Evolutionary conservation across 1,139 yeast species (phyloP), one percentile per base, ranked within the genome.

Genomic region (Lodderomyces oxycetoniae): DNA sequence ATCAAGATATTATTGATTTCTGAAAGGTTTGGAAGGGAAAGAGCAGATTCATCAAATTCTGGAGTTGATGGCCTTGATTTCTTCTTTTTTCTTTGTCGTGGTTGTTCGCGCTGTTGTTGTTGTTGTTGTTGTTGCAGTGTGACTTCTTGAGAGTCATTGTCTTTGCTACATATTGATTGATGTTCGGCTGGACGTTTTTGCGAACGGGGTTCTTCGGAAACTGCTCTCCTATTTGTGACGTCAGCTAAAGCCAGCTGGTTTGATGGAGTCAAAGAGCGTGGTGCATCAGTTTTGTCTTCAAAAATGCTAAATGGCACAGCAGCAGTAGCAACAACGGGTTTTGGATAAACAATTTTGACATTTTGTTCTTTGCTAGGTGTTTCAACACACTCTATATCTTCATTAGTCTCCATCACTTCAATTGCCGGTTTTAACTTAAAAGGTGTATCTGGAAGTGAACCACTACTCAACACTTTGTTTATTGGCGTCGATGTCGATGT

Each of bases 1-100:
- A 80, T 74, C 33, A 87, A 63, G 8, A 88, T 70, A 53, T 83
- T 77, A 37, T 71, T 71, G 32, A 84, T 62, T 38, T 77, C 80
- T 2, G 61, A 63, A 23, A 74, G 45, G 33, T 69, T 67, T 4
- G 59, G 48, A 25, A 77, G 53, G n/a, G 40, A 43, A 14, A 46
- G 50, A 29, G 58, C 52, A n/a, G 49, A 44, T 13, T 31, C 12
- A 19, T 36, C 40, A 9, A 31, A 15, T 31, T 52, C 57, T 29
- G 41, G 45, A 5, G 35, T 30, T 35, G 32, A 35, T 24, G 35
- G 24, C 13, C 11, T 23, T 11, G 30, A 17, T 2, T 16, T n/a
- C 15, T 34, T 29, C 13, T 30, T 38, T 27, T 37, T 40, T 20
- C 34, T 37, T 9, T 28, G 17, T 13, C 17, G 26, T 12, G 37